These are phyloP conservation scores for Ceratobasidium sp. DNA, from an alignment of 1,284 basidiomycete species.

Conservation along the genomic window DNA sequence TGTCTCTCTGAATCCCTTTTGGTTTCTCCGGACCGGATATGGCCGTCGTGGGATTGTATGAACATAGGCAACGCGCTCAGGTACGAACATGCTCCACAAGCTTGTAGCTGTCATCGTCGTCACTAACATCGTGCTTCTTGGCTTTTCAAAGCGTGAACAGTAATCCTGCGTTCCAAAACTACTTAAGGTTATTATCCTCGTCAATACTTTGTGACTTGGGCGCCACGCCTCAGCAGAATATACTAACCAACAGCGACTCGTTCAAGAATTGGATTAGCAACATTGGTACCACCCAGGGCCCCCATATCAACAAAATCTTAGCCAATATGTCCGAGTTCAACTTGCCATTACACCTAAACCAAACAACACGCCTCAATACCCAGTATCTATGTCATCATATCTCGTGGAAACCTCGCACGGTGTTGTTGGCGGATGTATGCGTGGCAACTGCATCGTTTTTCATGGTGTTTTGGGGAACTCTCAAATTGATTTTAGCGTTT, in stretches of 20 bases:
- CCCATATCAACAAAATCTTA: too few species aligned
- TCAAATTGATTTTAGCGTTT: not conserved
- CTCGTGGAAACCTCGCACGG: not conserved
- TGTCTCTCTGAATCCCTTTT: too few species aligned
- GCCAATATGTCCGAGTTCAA: not conserved
- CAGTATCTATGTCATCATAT: not conserved
- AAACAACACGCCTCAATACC: not conserved
- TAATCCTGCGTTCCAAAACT: too few species aligned
- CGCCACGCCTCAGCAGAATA: not conserved
- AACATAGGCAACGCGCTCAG: too few species aligned
- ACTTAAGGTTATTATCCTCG: not conserved
- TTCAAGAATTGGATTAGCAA: not conserved
- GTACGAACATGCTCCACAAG: too few species aligned
- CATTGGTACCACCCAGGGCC: too few species aligned
- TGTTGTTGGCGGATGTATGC: not conserved
- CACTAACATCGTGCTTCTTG: too few species aligned
- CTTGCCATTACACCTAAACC: not conserved
- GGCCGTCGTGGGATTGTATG: too few species aligned
- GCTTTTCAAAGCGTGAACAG: too few species aligned
- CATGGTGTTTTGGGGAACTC: not conserved
- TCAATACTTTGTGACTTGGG: not conserved
- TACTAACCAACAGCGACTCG: not conserved
- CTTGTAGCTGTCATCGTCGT: too few species aligned
- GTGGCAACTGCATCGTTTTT: slow-evolving; percentile 12
- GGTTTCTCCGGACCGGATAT: too few species aligned